Base-by-base conservation (phyloP, 2,329 filamentous ascomycete genomes). In the Aureobasidium sp. region DNA sequence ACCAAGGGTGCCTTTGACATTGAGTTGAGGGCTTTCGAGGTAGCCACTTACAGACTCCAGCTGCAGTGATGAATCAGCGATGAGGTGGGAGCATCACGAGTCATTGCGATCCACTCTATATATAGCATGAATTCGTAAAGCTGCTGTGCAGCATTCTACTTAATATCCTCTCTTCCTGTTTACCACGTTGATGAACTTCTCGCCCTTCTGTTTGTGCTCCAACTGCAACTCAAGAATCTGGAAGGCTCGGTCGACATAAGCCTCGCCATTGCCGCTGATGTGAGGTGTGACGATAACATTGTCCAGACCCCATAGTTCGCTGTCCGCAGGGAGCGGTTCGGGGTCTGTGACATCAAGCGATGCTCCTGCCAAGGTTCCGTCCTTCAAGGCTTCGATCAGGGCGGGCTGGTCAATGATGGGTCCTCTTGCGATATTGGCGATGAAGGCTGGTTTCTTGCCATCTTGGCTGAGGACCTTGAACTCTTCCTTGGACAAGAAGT, bases 261-360 rank as follows among this genome's bases (percentile, higher is more conserved):
- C 78, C 30, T 71, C 73, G 1, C 81, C 81, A 45, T 76, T 65
- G 0, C 81, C 81, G 72, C 82, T 86, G 3, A 87, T 75, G 77
- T 89, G 86, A 63, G 86, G 86, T 65, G 84, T 87, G 49, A 93
- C 81, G 55, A 87, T 81, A 16, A 87, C 78, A 71, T 91, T 91
- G 63, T 83, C 82, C 15, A 86, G 78, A 30, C 77, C 80, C 89
- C 89, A 93, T 55, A 93, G 74, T 65, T 83, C 81, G 69, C 89
- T 84, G 5, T 86, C 83, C 2, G 78, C 73, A 0, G 88, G 88
- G 65, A 93, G 71, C 0, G 90, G 90, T 72, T 93, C 90, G 0
- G 89, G 89, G 63, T 92, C 88, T 2, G 89, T 88, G 1, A 93
- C 89, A 70, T 92, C 89, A 42, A 93, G 74, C 1, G 88, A 88